Evolutionary conservation across 306 rosid genomes (phyloP).

Genomic region (Alnus glutinosa): DNA sequence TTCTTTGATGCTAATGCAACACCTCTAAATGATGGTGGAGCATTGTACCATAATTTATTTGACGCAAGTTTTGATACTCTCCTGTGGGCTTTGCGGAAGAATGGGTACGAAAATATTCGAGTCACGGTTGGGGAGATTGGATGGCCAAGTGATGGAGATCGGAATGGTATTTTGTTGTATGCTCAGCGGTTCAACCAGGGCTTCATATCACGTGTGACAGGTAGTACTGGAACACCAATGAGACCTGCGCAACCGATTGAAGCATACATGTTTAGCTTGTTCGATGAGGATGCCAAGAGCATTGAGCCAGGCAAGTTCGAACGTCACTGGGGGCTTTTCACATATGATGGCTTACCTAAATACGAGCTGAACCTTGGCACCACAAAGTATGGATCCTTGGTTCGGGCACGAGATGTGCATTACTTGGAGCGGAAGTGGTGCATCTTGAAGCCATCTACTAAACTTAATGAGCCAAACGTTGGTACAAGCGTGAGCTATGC

Average conservation of each 20-base stretch:
- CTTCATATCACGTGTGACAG: conserved; percentile 51
- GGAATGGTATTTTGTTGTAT: conserved; percentile 50
- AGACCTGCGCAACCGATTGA: conserved; percentile 50
- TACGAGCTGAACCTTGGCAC: conserved; percentile 58
- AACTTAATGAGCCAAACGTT: conserved; percentile 44
- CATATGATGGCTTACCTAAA: conserved; percentile 66
- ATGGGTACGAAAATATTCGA: conserved; percentile 63
- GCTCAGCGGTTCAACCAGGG: conserved; percentile 68
- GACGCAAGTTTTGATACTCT: conserved; percentile 81
- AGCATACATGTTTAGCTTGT: conserved; percentile 59
- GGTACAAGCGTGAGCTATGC: conserved; percentile 57
- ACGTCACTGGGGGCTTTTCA: conserved; percentile 78
- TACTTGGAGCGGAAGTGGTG: conserved; percentile 65
- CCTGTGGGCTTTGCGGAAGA: conserved; percentile 66
- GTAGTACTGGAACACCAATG: conserved; percentile 77
- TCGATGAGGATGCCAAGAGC: conserved; percentile 76
- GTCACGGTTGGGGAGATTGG: conserved; percentile 76
- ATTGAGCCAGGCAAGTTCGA: conserved; percentile 72
- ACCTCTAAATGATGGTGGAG: conserved; percentile 51
- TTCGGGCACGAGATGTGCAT: conserved; percentile 44
- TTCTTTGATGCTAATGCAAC: conserved; percentile 64
- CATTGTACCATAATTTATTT: conserved; percentile 58
- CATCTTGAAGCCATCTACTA: conserved; percentile 53
- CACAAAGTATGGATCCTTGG: conserved; percentile 37
- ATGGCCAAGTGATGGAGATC: conserved; percentile 88